phyloP scores from a whole-genome alignment of 2,329 filamentous ascomycete genomes.

The Paracorniculantispora psalliotae region DNA sequence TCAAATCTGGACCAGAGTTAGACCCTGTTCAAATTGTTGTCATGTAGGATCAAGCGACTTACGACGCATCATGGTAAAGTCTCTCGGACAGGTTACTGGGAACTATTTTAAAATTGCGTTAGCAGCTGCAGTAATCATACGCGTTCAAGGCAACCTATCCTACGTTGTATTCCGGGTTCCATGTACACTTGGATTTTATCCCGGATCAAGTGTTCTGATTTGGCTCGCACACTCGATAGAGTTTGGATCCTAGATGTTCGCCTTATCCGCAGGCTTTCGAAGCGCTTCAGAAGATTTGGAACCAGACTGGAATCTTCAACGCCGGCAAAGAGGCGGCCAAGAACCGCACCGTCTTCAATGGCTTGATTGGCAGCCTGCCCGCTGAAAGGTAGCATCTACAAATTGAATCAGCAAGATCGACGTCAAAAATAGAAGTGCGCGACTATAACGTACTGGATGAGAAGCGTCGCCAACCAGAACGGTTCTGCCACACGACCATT shows the following conservation, averaged over 20 bases:
- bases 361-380: conserved; percentile 14
- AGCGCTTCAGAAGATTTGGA: conserved; percentile 1
- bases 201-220: conserved; percentile 1
- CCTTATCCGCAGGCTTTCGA: neutral
- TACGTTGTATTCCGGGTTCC: conserved; percentile 5
- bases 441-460: conserved; percentile 7
- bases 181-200: conserved; percentile 4
- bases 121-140: neutral
- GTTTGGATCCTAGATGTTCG: conserved; percentile 5
- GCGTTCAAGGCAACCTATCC: conserved; percentile 6
- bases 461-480: conserved; percentile 13
- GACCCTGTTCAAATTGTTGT: neutral
- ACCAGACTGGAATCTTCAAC: neutral
- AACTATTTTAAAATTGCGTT: neutral
- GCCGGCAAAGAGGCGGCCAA: conserved; percentile 3
- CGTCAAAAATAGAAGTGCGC: neutral
- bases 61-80: neutral
- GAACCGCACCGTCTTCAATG: conserved; percentile 10
- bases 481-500: conserved; percentile 9
- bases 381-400: conserved; percentile 14
- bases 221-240: conserved; percentile 6
- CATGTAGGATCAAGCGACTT: neutral
- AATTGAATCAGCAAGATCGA: neutral
- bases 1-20: neutral
- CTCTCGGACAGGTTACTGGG: neutral